These are phyloP conservation scores for Crithidia acanthocephali DNA, from an alignment of 208 protist genomes.

Conservation along the genomic window DNA sequence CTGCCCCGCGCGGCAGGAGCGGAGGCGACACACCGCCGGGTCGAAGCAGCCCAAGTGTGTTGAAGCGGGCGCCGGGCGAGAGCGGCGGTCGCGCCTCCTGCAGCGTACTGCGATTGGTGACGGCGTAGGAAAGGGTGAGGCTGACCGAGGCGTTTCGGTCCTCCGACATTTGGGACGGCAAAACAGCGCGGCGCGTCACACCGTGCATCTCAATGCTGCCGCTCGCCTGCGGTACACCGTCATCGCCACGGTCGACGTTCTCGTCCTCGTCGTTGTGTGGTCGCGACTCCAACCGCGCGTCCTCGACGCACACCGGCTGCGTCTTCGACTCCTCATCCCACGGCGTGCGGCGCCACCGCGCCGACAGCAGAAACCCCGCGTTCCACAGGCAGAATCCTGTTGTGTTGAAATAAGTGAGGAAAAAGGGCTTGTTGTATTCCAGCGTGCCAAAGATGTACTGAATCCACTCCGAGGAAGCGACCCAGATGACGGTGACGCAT, in stretches of 20 bases:
- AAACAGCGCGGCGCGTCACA: neutral
- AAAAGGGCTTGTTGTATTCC: conserved; percentile 88
- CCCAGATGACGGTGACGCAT: conserved; percentile 91
- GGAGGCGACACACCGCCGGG: neutral
- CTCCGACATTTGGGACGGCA: neutral
- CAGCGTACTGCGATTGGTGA: conserved; percentile 1
- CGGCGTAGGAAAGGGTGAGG: conserved; percentile 16
- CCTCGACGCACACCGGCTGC: conserved; percentile 65
- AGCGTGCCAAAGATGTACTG: conserved; percentile 88
- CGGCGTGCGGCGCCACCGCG: conserved; percentile 59
- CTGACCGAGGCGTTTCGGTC: conserved; percentile 6
- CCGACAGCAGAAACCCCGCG: conserved; percentile 65
- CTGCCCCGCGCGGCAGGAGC: neutral
- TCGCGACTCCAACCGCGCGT: conserved; percentile 33
- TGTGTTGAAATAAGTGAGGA: conserved; percentile 94
- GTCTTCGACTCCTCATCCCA: conserved; percentile 43
- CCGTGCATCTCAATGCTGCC: neutral
- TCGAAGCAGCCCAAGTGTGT: neutral
- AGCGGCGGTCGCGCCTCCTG: conserved; percentile 1
- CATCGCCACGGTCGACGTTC: neutral
- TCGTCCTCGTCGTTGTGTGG: conserved; percentile 8
- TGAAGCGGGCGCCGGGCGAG: neutral
- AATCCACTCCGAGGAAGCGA: conserved; percentile 88
- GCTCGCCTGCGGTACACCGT: neutral
- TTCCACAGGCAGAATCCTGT: conserved; percentile 87